phyloP scores from a whole-genome alignment of 768 basidiomycete genomes.

The Piloderma croceum region DNA sequence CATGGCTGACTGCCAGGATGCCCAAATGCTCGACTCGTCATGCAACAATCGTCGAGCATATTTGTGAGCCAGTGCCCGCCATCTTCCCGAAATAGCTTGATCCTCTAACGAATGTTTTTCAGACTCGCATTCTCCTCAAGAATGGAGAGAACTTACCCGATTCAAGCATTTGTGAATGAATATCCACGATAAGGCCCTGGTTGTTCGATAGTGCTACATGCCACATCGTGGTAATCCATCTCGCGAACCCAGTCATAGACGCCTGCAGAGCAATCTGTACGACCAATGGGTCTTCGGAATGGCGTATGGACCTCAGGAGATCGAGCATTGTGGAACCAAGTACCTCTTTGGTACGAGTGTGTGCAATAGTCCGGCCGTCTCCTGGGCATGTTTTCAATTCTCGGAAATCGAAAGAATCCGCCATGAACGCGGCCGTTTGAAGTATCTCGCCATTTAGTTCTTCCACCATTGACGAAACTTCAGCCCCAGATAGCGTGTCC shows the following conservation, averaged over 20 bases:
- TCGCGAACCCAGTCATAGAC: slow-evolving; percentile 19
- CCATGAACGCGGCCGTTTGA: slow-evolving; percentile 43
- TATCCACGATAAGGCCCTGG: slow-evolving; percentile 17
- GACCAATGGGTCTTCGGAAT: slow-evolving; percentile 28
- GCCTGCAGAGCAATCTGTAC: slow-evolving; percentile 33
- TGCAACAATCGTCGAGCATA: slow-evolving; percentile 8
- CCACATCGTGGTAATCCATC: slow-evolving; percentile 25
- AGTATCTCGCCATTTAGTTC: slow-evolving; percentile 43
- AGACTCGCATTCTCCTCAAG: neutral
- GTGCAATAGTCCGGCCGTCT: too few relatives aligned
- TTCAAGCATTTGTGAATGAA: slow-evolving; percentile 31
- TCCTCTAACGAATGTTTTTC: slow-evolving; percentile 26
- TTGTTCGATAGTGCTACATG: neutral
- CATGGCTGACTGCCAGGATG: neutral
- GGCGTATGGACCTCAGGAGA: neutral
- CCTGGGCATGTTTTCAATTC: too few relatives aligned
- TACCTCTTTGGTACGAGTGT: too few relatives aligned
- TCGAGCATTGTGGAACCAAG: neutral
- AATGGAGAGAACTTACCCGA: slow-evolving; percentile 23
- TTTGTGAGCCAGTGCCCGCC: slow-evolving; percentile 37
- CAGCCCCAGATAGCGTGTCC: slow-evolving; percentile 39
- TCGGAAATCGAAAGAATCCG: slow-evolving; percentile 37
- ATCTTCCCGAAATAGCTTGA: slow-evolving; percentile 39
- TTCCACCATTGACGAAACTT: slow-evolving; percentile 39
- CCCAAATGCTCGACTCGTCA: neutral